phyloP scores from a whole-genome alignment of 2,329 filamentous ascomycete genomes.

The Fusarium sp. region DNA sequence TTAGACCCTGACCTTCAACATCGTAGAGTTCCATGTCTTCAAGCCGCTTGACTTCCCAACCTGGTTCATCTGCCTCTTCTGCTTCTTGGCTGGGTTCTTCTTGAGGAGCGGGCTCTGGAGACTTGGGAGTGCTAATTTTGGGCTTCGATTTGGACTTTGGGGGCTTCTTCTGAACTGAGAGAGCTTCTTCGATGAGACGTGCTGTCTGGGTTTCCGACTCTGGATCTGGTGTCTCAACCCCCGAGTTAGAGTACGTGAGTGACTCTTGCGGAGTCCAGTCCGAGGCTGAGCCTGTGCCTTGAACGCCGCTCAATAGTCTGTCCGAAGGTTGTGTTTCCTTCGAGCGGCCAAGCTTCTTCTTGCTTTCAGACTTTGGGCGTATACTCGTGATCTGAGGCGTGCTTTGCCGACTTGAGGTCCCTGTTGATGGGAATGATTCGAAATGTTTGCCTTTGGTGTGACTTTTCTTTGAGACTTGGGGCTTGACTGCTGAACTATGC shows the following conservation, averaged over 20 bases:
- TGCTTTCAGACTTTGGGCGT: neutral
- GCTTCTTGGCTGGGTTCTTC: neutral
- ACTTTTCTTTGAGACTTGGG: neutral
- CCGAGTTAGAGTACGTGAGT: conserved; percentile 8
- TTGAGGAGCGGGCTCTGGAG: neutral
- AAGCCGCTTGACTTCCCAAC: conserved; percentile 58
- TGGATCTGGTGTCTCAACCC: conserved; percentile 3
- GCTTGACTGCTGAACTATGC: neutral
- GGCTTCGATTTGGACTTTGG: neutral
- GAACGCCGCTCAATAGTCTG: neutral
- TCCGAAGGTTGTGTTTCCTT: neutral
- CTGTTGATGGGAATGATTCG: conserved; percentile 8
- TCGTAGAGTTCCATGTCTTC: conserved; percentile 55
- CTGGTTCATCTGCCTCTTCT: conserved; percentile 36
- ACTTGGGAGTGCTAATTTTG: neutral
- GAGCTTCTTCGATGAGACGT: neutral
- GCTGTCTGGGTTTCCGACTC: neutral
- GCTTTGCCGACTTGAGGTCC: conserved; percentile 3
- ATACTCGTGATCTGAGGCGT: conserved; percentile 4
- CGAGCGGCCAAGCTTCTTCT: neutral
- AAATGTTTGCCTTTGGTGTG: neutral
- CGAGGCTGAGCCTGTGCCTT: neutral
- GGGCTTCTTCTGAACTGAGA: neutral
- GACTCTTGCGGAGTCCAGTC: conserved; percentile 8
- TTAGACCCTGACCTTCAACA: conserved; percentile 48